phyloP scores from a whole-genome alignment of 1,139 yeast species.

The Pichia sp. region DNA sequence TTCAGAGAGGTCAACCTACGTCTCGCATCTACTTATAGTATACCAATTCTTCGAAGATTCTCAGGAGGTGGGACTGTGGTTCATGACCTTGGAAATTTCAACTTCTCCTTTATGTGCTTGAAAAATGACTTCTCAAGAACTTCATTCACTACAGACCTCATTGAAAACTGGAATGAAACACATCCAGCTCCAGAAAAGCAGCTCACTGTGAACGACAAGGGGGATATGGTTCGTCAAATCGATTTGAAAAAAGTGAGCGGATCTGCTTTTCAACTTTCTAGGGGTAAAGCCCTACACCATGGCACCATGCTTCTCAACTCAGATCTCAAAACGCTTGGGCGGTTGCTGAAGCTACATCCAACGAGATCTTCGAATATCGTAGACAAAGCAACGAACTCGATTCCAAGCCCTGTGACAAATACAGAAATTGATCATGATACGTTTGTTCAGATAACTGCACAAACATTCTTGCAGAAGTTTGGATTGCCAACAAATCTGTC shows the following conservation, averaged over 20 bases:
- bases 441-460: conserved; percentile 42
- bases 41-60: conserved; percentile 71
- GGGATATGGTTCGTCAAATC: conserved; percentile 59
- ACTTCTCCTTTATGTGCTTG: conserved; percentile 69
- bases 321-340: conserved; percentile 48
- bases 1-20: conserved; percentile 79
- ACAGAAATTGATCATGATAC: conserved; percentile 38
- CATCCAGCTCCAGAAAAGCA: conserved; percentile 18
- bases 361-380: conserved; percentile 29
- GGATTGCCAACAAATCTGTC: conserved; percentile 23
- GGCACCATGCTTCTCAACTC: conserved; percentile 89
- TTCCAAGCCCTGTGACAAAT: conserved; percentile 70
- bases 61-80: conserved; percentile 99
- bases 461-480: conserved; percentile 37
- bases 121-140: conserved; percentile 61
- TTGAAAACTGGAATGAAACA: conserved; percentile 39
- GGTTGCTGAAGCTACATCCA: conserved; percentile 38
- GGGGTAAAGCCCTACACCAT: conserved; percentile 85
- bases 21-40: conserved; percentile 40
- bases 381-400: conserved; percentile 67
- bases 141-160: conserved; percentile 50
- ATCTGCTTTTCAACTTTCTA: conserved; percentile 80
- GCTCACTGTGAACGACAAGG: conserved; percentile 56
- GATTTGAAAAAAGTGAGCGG: conserved; percentile 66
- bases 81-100: conserved; percentile 88